Base-by-base conservation (phyloP, 495 filamentous ascomycete species). In the Penicillium salamii region DNA sequence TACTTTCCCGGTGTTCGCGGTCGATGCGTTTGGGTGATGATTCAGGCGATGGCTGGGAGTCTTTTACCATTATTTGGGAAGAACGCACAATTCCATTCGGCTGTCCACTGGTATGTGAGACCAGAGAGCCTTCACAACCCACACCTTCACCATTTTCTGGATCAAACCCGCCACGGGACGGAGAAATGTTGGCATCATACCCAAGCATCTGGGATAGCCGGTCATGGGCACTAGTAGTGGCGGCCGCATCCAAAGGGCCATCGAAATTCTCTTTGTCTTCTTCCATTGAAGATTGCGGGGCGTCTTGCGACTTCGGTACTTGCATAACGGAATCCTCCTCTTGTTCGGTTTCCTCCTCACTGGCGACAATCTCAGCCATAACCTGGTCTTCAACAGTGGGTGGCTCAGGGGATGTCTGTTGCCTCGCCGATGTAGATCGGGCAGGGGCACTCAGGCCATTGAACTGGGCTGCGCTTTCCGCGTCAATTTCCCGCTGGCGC, bases 231-330 rank as follows among this genome's bases (percentile, higher is more conserved):
- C 60, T 71, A 42, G 59, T 59, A 2, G 64, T 45, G 9, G 67
- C 66, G 36, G 53, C 57, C 5, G 65, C 55, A 14, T 64, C 48
- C 29, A 64, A 31, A 29, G 61, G 52, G 31, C 64, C 65, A 20
- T 63, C 51, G 37, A 63, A 71, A 31, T 80, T 80, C 50, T 80
- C 77, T 46, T 80, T 80, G 42, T 80, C 72, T 34, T 78, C 77
- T 31, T 78, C 76, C 3, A 51, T 67, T 40, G 61, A 60, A 8
- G 57, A 57, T 23, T 61, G 49, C 23, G 50, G 48, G 13, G 26
- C 39, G 12, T 67, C 61, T 38, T 67, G 66, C 26, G 65, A 66
- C 23, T 40, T 57, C 12, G 58, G 54, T 0, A 69, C 52, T 38
- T 63, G 54, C 4, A 54, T 53, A 9, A 44, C 55, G 12, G 48